Evolutionary conservation across 768 basidiomycete species (phyloP).

Genomic region (Fistulinella prunicolor): DNA sequence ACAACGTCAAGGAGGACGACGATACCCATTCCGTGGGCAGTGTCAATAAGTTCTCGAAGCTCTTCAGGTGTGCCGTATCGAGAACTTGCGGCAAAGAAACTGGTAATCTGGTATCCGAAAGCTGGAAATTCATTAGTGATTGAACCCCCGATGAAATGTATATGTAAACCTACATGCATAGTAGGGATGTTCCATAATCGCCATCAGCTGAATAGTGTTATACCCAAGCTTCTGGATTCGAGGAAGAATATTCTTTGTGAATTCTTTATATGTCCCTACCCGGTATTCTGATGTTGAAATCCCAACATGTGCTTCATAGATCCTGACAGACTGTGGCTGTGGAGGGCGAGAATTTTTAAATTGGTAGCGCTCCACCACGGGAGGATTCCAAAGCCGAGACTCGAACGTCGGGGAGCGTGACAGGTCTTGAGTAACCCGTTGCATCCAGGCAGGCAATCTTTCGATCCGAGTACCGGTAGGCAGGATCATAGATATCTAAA

Average conservation of each 20-base stretch:
- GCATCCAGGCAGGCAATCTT: slow-evolving; percentile 92
- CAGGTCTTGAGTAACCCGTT: slow-evolving; percentile 92
- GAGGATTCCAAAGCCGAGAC: slow-evolving; percentile 98
- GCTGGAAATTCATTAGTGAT: slow-evolving; percentile 43
- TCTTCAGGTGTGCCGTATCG: slow-evolving; percentile 97
- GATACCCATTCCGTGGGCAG: slow-evolving; percentile 89
- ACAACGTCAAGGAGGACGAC: slow-evolving; percentile 95
- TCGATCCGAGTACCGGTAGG: slow-evolving; percentile 80
- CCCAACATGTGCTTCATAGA: slow-evolving; percentile 98
- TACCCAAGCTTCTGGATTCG: slow-evolving; percentile 91
- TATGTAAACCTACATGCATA: slow-evolving; percentile 74
- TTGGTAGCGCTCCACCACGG: slow-evolving; percentile 61
- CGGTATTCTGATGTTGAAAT: slow-evolving; percentile 86
- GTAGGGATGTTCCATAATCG: slow-evolving; percentile 96
- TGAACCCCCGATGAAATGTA: neutral
- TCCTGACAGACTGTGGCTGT: slow-evolving; percentile 63
- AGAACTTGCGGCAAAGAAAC: slow-evolving; percentile 94
- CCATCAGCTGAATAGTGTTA: slow-evolving; percentile 98
- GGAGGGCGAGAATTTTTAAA: slow-evolving; percentile 79
- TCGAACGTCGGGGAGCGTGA: slow-evolving; percentile 89
- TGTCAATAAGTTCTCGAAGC: slow-evolving; percentile 91
- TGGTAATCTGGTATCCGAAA: slow-evolving; percentile 97
- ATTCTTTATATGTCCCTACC: slow-evolving; percentile 96
- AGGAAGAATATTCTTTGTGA: slow-evolving; percentile 78
- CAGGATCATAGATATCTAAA: slow-evolving; percentile 93